Conservation (phyloP, 495 filamentous ascomycete genomes). For the Letharia columbiana region DNA sequence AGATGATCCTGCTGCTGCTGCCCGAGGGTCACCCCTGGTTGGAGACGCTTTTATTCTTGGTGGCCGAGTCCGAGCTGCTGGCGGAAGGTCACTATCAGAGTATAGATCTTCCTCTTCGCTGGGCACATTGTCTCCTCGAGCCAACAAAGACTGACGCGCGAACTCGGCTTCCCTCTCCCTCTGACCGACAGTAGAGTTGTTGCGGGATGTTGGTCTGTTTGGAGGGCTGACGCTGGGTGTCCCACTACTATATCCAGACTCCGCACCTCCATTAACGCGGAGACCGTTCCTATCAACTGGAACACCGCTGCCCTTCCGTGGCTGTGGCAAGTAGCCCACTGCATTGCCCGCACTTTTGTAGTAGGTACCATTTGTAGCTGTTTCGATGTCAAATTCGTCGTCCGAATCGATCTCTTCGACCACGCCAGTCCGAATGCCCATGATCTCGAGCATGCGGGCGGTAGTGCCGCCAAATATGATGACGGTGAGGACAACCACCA, state of each 20-base stretch:
- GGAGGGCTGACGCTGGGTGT: slow-evolving; percentile 44
- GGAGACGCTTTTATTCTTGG: slow-evolving; percentile 50
- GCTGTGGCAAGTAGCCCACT: slow-evolving; percentile 65
- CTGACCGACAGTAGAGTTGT: slow-evolving; percentile 33
- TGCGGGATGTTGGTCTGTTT: slow-evolving; percentile 44
- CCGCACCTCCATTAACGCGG: slow-evolving; percentile 28
- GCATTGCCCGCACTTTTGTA: slow-evolving; percentile 63
- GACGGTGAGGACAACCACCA: slow-evolving; percentile 94
- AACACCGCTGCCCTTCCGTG: slow-evolving; percentile 37
- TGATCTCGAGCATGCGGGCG: slow-evolving; percentile 95
- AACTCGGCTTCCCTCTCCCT: slow-evolving; percentile 40
- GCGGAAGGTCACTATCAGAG: slow-evolving; percentile 46
- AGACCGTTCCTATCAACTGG: slow-evolving; percentile 45
- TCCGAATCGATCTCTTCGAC: slow-evolving; percentile 95
- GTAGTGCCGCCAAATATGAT: slow-evolving; percentile 98
- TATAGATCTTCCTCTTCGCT: slow-evolving; percentile 45
- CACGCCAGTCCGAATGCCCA: slow-evolving; percentile 88
- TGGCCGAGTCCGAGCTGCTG: slow-evolving; percentile 33
- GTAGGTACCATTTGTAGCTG: slow-evolving; percentile 63
- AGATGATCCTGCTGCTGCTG: slow-evolving; percentile 23
- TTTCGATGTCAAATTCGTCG: slow-evolving; percentile 97
- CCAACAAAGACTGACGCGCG: slow-evolving; percentile 60
- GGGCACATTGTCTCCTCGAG: slow-evolving; percentile 32
- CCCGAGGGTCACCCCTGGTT: slow-evolving; percentile 29
- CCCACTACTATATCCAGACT: slow-evolving; percentile 45